Base-by-base conservation (phyloP, 2,329 filamentous ascomycete species). In the Biscogniauxia marginata region DNA sequence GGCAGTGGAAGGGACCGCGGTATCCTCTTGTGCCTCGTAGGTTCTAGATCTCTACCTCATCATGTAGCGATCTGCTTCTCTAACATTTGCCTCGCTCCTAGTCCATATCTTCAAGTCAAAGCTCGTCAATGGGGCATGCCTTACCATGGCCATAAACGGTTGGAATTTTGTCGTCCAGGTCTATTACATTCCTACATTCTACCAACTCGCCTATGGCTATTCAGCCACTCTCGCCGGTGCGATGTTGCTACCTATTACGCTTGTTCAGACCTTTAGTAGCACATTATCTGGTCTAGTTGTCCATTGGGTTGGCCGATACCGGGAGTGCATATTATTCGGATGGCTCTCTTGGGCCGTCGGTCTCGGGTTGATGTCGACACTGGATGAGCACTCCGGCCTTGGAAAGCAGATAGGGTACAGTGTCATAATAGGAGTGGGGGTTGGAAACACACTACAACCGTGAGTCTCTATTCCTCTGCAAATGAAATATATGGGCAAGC, bases 91-190 rank as follows among this genome's bases (percentile, higher is more conserved):
- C 68, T 3, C 49, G 67, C 11, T 57, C 64, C 53, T 66, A 66
- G 74, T 83, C 34, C 77, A 81, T 59, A 81, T 86, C 16, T 83
- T 84, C 73, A 77, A 77, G 60, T 76, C 73, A 1, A 72, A 70
- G 16, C 80, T 84, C 24, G 79, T 83, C 24, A 81, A 81, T 34
- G 81, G 82, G 1, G 79, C 80, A 1, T 83, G 79, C 56, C 60
- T 84, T 18, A 83, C 79, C 16, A 83, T 82, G 79, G 79, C 80
- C 34, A 77, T 84, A 64, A 83, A 84, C 50, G 81, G 82, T 3
- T 84, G 82, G 81, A 83, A 83, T 60, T 83, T 83, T 54, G 72
- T 84, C 21, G 77, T 82, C n/a, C 81, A 84, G 58, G 71, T 81
- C 7, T 81, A 80, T 59, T 80, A 76, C 55, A 73, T 78, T 4